Base-by-base conservation (phyloP, 768 basidiomycete genomes). In the Neoboletus brunneissimus region DNA sequence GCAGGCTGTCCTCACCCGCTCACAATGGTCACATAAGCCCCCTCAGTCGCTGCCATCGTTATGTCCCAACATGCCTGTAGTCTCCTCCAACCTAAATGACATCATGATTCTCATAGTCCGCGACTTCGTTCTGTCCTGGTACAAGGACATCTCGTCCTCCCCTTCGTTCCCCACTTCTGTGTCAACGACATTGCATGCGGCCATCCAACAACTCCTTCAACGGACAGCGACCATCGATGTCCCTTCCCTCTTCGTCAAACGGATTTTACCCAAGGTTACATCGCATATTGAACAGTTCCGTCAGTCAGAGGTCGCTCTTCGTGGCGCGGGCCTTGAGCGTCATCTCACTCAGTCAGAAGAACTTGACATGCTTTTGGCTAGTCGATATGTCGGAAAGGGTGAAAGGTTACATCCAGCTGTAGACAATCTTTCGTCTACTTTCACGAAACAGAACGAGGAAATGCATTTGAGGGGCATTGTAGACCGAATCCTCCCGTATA, bases 91-190 rank as follows among this genome's bases (percentile, higher is more conserved):
- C 18, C 66, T 96, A 10, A 89, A 95, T 60, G 87, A 89, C 32
- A 81, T 96, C 50, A 81, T 96, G 51, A 79, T 81, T n/a, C 79
- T 93, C 66, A 81, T 92, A 57, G 84, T 91, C 25, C 79, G 89
- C 48, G 92, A 94, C 75, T 98, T 97, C 69, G 85, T 99, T 20
- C 74, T 87, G 51, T 82, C 82, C 13, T 99, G 96, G 96, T 99
- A 96, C 77, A 79, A 80, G 61, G 82, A 84, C 18, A 78, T 98
- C 37, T 98, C 96, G 6, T 80, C 86, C 12, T 95, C 93, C 0
- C 85, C 90, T 5, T 84, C 92, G 4, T 98, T 99, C 69, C 94
- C 96, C 20, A 79, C 83, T 56, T 88, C 93, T 10, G 87, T 96
- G 48, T 91, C 94, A 3, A 75, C 76, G 2, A 79, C 89, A 10